Evolutionary conservation across 148 eudicot genomes (phyloP), one percentile per base, ranked within the genome.

Genomic region (Nepenthes mirabilis): DNA sequence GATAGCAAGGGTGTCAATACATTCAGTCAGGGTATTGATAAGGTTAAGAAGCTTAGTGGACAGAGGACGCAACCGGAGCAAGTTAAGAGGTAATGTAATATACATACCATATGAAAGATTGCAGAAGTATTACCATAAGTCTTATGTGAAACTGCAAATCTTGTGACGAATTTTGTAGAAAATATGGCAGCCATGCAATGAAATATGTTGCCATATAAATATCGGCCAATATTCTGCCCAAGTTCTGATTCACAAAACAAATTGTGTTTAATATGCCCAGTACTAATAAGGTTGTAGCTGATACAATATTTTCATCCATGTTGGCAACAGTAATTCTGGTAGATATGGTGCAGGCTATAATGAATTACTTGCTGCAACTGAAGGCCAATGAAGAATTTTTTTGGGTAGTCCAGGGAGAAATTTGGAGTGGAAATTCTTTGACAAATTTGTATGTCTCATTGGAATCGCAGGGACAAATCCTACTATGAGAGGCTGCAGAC

Each of bases 381-480:
- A 0, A 40, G 6, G 45, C 53, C 13, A 9, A 36, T 33, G 48
- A 33, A 55, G 36, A 54, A 35, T 13, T 51, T 55, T 9, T 57
- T 43, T 52, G 56, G 37, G 45, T 34, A 36, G 49, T 43, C 14
- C n/a, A 52, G 6, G 62, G 62, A 49, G 35, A 49, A 55, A 37
- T 1, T 32, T 49, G 52, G 45, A 8, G 23, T 13, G 36, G 43
- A 11, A 43, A 6, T 6, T 62, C 45, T 7, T 11, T n/a, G 43
- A 35, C 47, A 62, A 33, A 6, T 62, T 45, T 32, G 65, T 68
- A 59, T 64, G 57, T 58, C 52, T 57, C 55, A 52, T 23, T 60
- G 13, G n/a, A 10, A 52, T 33, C 69, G 70, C 84, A 93, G 99
- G 80, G 85, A 89, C 59, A 82, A 80, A 71, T 63, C 66, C 66